Conservation (phyloP, 495 filamentous ascomycete genomes). For the Xylaria flabelliformis region DNA sequence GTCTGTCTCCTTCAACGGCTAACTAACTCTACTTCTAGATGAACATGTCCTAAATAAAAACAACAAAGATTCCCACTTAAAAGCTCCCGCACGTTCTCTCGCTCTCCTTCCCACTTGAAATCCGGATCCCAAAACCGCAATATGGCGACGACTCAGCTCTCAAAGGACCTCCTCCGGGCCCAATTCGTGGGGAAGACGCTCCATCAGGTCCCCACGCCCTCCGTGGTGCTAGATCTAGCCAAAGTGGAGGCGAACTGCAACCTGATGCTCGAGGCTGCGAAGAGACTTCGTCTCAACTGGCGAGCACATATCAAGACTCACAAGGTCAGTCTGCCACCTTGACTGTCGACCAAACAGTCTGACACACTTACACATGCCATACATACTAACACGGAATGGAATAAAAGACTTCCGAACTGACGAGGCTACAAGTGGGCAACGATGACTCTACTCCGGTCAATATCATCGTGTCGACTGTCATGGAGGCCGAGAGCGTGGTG, state of each 20-base stretch:
- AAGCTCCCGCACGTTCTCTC: not conserved
- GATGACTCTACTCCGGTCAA: constrained; percentile 58
- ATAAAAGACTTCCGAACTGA: constrained; percentile 71
- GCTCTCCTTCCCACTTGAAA: not conserved
- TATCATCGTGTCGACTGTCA: constrained; percentile 78
- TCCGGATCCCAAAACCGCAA: not conserved
- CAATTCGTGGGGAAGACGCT: constrained; percentile 69
- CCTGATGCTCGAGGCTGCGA: constrained; percentile 71
- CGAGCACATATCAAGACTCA: constrained; percentile 88
- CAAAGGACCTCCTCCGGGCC: constrained; percentile 52
- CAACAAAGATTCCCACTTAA: not conserved
- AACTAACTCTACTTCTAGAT: not conserved
- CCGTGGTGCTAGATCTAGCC: constrained; percentile 71
- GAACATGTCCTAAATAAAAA: not conserved
- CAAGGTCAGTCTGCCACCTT: constrained; percentile 59
- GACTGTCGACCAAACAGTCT: no score
- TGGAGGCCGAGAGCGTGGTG: constrained; percentile 73
- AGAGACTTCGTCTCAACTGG: constrained; percentile 68
- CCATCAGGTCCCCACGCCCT: constrained; percentile 66
- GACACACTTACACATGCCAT: not conserved
- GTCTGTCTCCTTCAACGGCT: not conserved
- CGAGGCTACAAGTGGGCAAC: constrained; percentile 74
- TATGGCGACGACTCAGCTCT: constrained; percentile 32
- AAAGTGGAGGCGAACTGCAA: constrained; percentile 73
- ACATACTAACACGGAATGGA: constrained; percentile 17